Evolutionary conservation across 2,329 filamentous ascomycete genomes (phyloP).

Genomic region (Fusarium chaquense): DNA sequence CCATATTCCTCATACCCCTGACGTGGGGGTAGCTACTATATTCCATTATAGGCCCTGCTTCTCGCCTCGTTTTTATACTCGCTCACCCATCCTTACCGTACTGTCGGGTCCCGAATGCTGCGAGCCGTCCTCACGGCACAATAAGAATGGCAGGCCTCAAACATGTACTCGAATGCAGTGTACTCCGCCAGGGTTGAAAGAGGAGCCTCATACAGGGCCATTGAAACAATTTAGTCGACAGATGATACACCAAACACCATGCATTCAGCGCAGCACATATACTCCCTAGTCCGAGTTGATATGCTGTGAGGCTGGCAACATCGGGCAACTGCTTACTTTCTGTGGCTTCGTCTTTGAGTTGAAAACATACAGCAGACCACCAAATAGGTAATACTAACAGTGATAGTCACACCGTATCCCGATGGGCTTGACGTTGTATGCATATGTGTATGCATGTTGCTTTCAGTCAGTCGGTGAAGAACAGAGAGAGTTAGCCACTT

Average conservation of each 20-base stretch:
- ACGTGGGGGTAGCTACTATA: neutral
- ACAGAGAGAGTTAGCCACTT: neutral
- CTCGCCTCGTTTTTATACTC: conserved; percentile 17
- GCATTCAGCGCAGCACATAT: neutral
- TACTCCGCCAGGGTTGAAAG: neutral
- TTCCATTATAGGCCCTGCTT: neutral
- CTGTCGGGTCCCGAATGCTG: conserved; percentile 20
- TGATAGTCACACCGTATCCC: conserved; percentile 31
- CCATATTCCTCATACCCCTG: neutral
- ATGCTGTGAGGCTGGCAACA: conserved; percentile 16
- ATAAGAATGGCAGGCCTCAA: conserved; percentile 10
- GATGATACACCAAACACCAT: neutral
- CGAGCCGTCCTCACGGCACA: conserved; percentile 10
- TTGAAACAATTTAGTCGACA: neutral
- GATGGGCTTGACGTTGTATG: conserved; percentile 7
- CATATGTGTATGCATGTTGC: neutral
- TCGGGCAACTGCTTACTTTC: conserved; percentile 12
- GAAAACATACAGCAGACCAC: neutral
- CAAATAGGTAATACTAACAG: neutral
- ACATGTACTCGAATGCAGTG: neutral
- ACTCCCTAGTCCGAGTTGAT: neutral
- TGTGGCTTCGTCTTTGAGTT: neutral
- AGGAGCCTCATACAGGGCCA: neutral
- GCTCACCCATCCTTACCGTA: conserved; percentile 8
- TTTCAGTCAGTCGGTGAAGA: conserved; percentile 28